phyloP scores from a whole-genome alignment of 2,329 filamentous ascomycete genomes.

The Penicillium griseofulvum region DNA sequence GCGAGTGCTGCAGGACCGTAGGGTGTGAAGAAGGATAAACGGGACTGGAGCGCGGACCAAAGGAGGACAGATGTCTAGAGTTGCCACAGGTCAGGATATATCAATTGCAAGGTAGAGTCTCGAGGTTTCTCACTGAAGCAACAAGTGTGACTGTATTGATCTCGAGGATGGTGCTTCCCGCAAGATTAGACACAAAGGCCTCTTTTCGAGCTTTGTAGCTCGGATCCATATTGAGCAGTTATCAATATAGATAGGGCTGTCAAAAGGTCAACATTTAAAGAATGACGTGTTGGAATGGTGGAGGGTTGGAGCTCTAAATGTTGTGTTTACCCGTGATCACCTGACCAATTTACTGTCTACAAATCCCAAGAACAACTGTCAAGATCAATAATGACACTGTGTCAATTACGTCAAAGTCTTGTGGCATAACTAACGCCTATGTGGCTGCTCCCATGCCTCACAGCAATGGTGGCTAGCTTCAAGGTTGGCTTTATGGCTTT shows the following conservation, averaged over 20 bases:
- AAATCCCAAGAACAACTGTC: constrained; percentile 1
- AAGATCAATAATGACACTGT: constrained; percentile 9
- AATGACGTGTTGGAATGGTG: not conserved
- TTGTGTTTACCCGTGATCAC: constrained; percentile 4
- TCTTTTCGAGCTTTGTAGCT: constrained; percentile 91
- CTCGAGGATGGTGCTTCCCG: constrained; percentile 77
- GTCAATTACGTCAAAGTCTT: not conserved
- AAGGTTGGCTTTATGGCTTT: not conserved
- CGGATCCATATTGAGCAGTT: constrained; percentile 31
- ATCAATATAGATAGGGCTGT: not conserved
- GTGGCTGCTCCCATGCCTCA: not conserved
- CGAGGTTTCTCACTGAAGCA: constrained; percentile 65
- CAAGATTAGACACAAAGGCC: constrained; percentile 89
- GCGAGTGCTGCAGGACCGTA: constrained; percentile 67
- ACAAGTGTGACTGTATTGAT: constrained; percentile 84
- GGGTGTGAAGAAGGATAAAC: constrained; percentile 77
- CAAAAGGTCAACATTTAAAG: not conserved
- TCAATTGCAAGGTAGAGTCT: not conserved
- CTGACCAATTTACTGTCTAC: not conserved
- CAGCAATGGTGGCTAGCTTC: not conserved
- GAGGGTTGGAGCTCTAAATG: constrained; percentile 5
- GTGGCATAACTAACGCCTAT: not conserved
- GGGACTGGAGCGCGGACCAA: constrained; percentile 84
- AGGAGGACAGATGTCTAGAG: constrained; percentile 73
- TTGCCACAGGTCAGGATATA: not conserved